Base-by-base conservation (phyloP, 2,329 filamentous ascomycete species). In the Cordyceps fumosorosea region DNA sequence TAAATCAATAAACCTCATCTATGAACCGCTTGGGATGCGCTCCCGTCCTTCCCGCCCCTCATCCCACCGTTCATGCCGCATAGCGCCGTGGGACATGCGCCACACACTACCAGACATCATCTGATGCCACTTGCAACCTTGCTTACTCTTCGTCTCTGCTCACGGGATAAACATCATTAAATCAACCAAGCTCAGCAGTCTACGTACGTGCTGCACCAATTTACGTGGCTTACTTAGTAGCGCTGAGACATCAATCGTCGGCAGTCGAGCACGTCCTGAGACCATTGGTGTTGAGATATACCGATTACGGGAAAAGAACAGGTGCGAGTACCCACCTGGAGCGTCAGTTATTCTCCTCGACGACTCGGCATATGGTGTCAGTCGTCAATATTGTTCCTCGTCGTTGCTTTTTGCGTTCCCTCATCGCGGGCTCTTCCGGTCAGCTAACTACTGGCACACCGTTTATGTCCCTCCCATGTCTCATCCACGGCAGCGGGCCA, bases 11-110 rank as follows among this genome's bases (percentile, higher is more conserved):
- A 40, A 20, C 18, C 32, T 7, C 20, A 3, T 10, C 29, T 22
- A 32, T 52, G 32, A 52, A 52, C 56, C 56, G 22, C 16, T n/a
- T 42, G 56, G 56, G 56, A 52, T 59, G 56, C 34, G 47, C 47
- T 59, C 56, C 56, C 56, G 56, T 59, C 11, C 34, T 37, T 56
- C 54, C 56, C 56, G 56, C 56, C 47, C 45, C 56, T 51, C 40
- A 44, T 51, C 47, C 56, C 56, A 59, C 56, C 56, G 56, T 59
- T 59, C 56, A 59, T 52, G 56, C 56, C 56, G 56, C 56, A 52
- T 51, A n/a, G 56, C 34, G 56, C 42, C 56, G 22, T 29, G 56
- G 20, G 29, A 59, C 32, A 34, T 51, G 47, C 56, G 56, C 56
- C 56, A 59, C 56, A 32, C 32, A 52, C 55, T 32, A 52, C 44